Evolutionary conservation across 78 protist species (phyloP).

Genomic region (Polysphondylium violaceum): DNA sequence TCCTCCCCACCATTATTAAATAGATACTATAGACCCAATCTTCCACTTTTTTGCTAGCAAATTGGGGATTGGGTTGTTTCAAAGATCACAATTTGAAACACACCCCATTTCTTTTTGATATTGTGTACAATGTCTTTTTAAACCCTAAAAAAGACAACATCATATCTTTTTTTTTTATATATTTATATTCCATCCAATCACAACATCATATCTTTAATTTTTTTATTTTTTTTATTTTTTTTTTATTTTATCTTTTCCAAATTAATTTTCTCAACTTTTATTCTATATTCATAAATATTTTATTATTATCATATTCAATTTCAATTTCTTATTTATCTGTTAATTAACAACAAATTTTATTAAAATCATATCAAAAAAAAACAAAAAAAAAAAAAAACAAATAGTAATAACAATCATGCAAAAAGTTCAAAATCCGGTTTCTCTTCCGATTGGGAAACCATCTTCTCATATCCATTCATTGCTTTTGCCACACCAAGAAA

Average conservation of each 20-base stretch:
- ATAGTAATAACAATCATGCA: background rate
- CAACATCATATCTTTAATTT: background rate
- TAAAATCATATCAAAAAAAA: background rate
- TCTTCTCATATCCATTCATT: constrained; percentile 11
- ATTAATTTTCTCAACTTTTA: too few relatives aligned
- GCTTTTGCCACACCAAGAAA: constrained; percentile 9
- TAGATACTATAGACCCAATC: constrained; percentile 23
- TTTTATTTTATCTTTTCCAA: too few relatives aligned
- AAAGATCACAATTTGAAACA: constrained; percentile 11
- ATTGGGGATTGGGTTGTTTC: constrained; percentile 28
- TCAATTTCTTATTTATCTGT: too few relatives aligned
- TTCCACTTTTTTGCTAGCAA: too few relatives aligned
- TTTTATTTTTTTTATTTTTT: background rate
- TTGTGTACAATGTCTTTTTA: background rate
- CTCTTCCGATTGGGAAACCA: background rate
- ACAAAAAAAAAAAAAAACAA: background rate
- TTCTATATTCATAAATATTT: too few relatives aligned
- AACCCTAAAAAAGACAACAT: constrained; percentile 1
- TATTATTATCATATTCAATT: too few relatives aligned
- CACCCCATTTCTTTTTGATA: background rate
- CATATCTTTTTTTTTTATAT: background rate
- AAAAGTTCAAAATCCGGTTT: constrained; percentile 1
- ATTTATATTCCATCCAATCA: too few relatives aligned
- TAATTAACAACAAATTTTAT: too few relatives aligned
- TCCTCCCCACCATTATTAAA: too few relatives aligned